These are phyloP conservation scores for Alternaria hordeiaustralica DNA, from an alignment of 2,329 filamentous ascomycete species.

Conservation along the genomic window DNA sequence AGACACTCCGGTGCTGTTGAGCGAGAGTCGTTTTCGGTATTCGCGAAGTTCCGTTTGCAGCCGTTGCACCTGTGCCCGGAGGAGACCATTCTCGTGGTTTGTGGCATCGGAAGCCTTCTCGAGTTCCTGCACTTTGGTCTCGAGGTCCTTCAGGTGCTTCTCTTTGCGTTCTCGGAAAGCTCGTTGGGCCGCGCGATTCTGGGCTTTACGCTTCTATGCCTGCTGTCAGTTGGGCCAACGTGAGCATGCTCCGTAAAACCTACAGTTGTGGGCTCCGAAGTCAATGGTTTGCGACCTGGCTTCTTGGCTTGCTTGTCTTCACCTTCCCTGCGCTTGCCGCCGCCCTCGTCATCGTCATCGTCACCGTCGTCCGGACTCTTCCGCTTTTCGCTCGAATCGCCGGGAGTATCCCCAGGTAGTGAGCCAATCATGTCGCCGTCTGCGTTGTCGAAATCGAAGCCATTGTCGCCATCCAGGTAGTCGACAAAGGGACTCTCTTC, in stretches of 20 bases:
- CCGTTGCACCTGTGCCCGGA: conserved; percentile 87
- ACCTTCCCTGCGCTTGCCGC: conserved; percentile 79
- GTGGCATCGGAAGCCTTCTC: conserved; percentile 84
- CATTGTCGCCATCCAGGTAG: conserved; percentile 76
- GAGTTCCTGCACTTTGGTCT: conserved; percentile 69
- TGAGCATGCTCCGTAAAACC: conserved; percentile 52
- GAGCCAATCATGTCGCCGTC: conserved; percentile 77
- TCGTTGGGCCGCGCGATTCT: conserved; percentile 67
- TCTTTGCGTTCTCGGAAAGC: conserved; percentile 69
- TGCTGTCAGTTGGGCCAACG: conserved; percentile 28
- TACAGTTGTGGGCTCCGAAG: conserved; percentile 94
- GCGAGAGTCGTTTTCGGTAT: conserved; percentile 84
- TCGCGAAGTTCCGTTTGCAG: conserved; percentile 84
- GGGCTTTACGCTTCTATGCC: conserved; percentile 85
- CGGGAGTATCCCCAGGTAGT: conserved; percentile 66
- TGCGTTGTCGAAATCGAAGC: conserved; percentile 75
- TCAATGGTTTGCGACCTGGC: conserved; percentile 93
- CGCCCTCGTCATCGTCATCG: conserved; percentile 66
- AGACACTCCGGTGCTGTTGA: conserved; percentile 59
- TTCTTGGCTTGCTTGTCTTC: conserved; percentile 92
- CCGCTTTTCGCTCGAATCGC: conserved; percentile 64
- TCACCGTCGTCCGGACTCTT: conserved; percentile 75
- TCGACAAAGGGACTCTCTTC: conserved; percentile 85
- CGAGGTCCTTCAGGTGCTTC: conserved; percentile 70
- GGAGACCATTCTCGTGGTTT: conserved; percentile 82